Evolutionary conservation across 768 basidiomycete species (phyloP).

Genomic region (Mycena galericulata): DNA sequence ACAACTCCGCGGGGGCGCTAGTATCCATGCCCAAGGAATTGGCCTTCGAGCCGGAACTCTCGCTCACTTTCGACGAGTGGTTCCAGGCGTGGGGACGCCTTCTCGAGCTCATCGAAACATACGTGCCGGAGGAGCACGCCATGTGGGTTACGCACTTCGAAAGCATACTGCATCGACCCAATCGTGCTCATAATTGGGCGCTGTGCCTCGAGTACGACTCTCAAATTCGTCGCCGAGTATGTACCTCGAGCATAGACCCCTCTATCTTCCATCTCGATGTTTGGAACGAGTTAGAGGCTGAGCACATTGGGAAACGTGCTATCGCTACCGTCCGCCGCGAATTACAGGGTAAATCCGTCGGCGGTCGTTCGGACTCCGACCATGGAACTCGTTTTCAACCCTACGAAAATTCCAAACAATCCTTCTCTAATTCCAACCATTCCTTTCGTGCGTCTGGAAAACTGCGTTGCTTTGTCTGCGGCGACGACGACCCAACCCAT

Average conservation of each 20-base stretch:
- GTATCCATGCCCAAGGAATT: slow-evolving; percentile 20
- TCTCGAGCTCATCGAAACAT: slow-evolving; percentile 24
- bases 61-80: slow-evolving; percentile 39
- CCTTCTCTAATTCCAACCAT: neutral
- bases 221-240: slow-evolving; percentile 14
- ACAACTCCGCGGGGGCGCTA: slow-evolving; percentile 16
- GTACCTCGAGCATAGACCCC: slow-evolving; percentile 21
- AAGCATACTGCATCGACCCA: slow-evolving; percentile 21
- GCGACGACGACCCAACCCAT: neutral
- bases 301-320: neutral
- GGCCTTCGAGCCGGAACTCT: slow-evolving; percentile 19
- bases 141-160: slow-evolving; percentile 34
- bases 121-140: slow-evolving; percentile 21
- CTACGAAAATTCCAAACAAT: neutral
- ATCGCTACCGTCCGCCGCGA: neutral
- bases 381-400: neutral
- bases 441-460: slow-evolving; percentile 2
- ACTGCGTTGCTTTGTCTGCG: too few relatives aligned
- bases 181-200: slow-evolving; percentile 25
- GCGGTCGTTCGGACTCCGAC: neutral
- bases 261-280: slow-evolving; percentile 5
- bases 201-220: slow-evolving; percentile 35
- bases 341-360: too few relatives aligned
- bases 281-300: slow-evolving; percentile 28
- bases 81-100: slow-evolving; percentile 36